Evolutionary conservation across 768 basidiomycete genomes (phyloP).

Genomic region (Lentinula sp.): DNA sequence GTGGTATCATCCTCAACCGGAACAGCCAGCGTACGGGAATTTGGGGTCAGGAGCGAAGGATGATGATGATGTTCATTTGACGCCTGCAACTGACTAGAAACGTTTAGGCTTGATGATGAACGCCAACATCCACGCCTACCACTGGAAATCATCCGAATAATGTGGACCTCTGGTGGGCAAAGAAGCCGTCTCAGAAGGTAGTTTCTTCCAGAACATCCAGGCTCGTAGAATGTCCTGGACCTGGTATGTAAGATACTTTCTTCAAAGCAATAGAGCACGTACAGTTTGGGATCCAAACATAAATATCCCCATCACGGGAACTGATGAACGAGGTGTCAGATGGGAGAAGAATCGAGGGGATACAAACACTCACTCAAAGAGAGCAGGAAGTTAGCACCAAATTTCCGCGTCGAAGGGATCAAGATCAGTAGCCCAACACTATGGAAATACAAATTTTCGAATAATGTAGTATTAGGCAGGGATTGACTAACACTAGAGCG

Average conservation of each 20-base stretch:
- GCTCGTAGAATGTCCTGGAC: neutral
- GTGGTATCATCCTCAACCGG: too few relatives aligned
- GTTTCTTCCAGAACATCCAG: constrained; percentile 3
- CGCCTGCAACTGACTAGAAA: too few relatives aligned
- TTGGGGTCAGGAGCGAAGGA: neutral
- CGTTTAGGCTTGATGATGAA: too few relatives aligned
- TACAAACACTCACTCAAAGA: neutral
- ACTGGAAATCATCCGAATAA: neutral
- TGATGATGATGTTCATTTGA: neutral
- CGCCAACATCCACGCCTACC: too few relatives aligned
- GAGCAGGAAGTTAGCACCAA: neutral
- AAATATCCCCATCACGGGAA: neutral
- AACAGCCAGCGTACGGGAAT: too few relatives aligned
- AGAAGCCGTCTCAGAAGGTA: neutral
- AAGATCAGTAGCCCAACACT: neutral
- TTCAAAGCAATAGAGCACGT: neutral
- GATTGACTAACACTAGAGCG: neutral
- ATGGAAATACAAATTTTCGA: neutral
- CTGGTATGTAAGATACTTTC: neutral
- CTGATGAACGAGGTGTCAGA: neutral
- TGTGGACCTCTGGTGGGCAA: neutral
- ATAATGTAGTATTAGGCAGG: neutral
- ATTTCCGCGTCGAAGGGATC: neutral
- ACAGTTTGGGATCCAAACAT: constrained; percentile 2
- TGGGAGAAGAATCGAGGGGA: neutral